A percentile compares a stretch with the other conserved stretches of the same genome.
These are phyloP conservation scores for Monosporozyma siamensis DNA, from an alignment of 805 yeast species.

Conservation along the genomic window DNA sequence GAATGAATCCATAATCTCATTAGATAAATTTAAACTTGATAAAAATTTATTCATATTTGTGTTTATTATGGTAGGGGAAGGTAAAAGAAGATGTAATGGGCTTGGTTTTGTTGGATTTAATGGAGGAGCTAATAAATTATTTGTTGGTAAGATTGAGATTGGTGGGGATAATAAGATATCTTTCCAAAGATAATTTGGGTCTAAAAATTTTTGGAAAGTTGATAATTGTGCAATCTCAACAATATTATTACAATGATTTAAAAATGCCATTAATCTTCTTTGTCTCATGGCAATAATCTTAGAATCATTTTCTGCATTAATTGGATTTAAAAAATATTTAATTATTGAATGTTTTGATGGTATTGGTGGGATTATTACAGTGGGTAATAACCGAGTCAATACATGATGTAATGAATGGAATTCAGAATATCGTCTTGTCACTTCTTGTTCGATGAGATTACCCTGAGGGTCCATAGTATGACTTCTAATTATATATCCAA, in stretches of 20 bases:
- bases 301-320: conserved; percentile 35
- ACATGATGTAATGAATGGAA: conserved; percentile 75
- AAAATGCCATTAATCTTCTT: conserved; percentile 64
- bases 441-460: conserved; percentile 33
- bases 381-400: conserved; percentile 65
- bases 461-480: conserved; percentile 16
- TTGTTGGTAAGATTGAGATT: conserved; percentile 42
- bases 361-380: conserved; percentile 82
- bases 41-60: conserved; percentile 4
- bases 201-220: conserved; percentile 68
- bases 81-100: conserved; percentile 52
- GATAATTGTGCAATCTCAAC: conserved; percentile 46
- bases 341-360: conserved; percentile 74
- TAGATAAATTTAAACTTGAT: background rate
- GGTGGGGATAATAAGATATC: conserved; percentile 59
- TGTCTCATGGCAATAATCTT: conserved; percentile 58
- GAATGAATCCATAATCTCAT: background rate
- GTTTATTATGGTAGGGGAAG: conserved; percentile 46
- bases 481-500: conserved; percentile 70
- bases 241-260: conserved; percentile 62
- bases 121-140: conserved; percentile 53
- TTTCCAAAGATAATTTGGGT: conserved; percentile 77
- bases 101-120: conserved; percentile 47
- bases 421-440: conserved; percentile 83
- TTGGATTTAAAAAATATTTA: conserved; percentile 36